These are phyloP conservation scores for Monosporascus sp. DNA, from an alignment of 2,329 filamentous ascomycete species.

Conservation along the genomic window DNA sequence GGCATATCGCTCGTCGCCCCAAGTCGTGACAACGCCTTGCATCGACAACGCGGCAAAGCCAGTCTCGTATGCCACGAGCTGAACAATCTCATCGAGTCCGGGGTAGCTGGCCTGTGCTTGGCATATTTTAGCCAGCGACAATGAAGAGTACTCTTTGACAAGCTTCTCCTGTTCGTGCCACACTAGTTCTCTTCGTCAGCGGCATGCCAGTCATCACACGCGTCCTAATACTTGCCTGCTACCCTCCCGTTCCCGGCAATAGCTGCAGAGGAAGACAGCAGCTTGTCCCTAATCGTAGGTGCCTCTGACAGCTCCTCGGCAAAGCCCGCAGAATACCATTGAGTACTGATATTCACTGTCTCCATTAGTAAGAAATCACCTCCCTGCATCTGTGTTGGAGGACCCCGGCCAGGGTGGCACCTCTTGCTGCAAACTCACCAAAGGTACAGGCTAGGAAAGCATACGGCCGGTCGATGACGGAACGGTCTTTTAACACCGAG, in stretches of 20 bases:
- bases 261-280: slow-evolving; percentile 21
- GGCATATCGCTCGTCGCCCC: slow-evolving; percentile 55
- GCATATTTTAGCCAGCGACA: slow-evolving; percentile 2
- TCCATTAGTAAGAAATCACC: slow-evolving; percentile 1
- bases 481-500: slow-evolving; percentile 32
- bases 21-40: slow-evolving; percentile 42
- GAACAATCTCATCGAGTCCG: slow-evolving; percentile 25
- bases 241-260: slow-evolving; percentile 30
- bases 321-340: slow-evolving; percentile 23
- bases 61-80: slow-evolving; percentile 42
- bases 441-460: slow-evolving; percentile 37
- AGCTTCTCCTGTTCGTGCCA: slow-evolving; percentile 17
- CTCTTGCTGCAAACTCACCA: slow-evolving; percentile 31
- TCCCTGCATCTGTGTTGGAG: not conserved
- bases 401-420: not conserved
- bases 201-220: not conserved
- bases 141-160: slow-evolving; percentile 24
- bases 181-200: slow-evolving; percentile 12
- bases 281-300: slow-evolving; percentile 14
- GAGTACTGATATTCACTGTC: slow-evolving; percentile 18
- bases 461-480: slow-evolving; percentile 24
- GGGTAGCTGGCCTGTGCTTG: slow-evolving; percentile 12
- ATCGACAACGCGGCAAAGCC: slow-evolving; percentile 44
- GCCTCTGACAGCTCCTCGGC: slow-evolving; percentile 15
- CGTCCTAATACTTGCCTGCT: slow-evolving; percentile 20